These are phyloP conservation scores for Trichoderma sp. DNA, from an alignment of 2,329 filamentous ascomycete species.

Conservation along the genomic window DNA sequence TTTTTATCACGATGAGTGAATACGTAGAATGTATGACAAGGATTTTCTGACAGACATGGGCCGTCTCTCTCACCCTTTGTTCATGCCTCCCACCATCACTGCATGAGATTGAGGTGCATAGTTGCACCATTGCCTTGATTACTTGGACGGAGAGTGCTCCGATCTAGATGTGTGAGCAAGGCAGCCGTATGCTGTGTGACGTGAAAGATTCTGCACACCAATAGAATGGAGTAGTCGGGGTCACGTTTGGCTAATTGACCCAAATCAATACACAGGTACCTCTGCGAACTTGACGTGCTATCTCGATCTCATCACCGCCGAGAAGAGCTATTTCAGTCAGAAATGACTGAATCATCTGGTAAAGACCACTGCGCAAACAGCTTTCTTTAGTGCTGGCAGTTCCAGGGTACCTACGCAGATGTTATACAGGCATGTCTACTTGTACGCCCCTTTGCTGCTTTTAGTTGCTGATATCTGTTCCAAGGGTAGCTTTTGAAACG, in stretches of 20 bases:
- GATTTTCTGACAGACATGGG: not conserved
- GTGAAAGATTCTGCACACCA: not conserved
- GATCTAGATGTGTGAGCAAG: not conserved
- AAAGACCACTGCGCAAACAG: not conserved
- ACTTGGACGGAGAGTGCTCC: not conserved
- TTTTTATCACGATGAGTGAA: not conserved
- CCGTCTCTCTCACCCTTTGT: not conserved
- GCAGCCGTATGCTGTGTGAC: conserved; percentile 7
- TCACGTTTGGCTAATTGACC: not conserved
- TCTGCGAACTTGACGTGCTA: not conserved
- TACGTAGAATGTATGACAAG: not conserved
- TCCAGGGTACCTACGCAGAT: not conserved
- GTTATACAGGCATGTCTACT: not conserved
- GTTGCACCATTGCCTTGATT: not conserved
- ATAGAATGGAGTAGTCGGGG: not conserved
- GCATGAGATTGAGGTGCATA: not conserved
- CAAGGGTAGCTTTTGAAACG: not conserved
- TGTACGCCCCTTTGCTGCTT: not conserved
- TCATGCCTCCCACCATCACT: not conserved
- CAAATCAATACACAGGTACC: not conserved
- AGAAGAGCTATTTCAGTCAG: not conserved
- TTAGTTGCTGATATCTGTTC: too few species aligned
- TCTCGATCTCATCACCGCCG: not conserved
- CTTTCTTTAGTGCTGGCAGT: not conserved
- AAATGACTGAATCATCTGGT: not conserved